Evolutionary conservation across 2,329 filamentous ascomycete species (phyloP), one percentile per base, ranked within the genome.

Genomic region (Fusarium aywerte): DNA sequence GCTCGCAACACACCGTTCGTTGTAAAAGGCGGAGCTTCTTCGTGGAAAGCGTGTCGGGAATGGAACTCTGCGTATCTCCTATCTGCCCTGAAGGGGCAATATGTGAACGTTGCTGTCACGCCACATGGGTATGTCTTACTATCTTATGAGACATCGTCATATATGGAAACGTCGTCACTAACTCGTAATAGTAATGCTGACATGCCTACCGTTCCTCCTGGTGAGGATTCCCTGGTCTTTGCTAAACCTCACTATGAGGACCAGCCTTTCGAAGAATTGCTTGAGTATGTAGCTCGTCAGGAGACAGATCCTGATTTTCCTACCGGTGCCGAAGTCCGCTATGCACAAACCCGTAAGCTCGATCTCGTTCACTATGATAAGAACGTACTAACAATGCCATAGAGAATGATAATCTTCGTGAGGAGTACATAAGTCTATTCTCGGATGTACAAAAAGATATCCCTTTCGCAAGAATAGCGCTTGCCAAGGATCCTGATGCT

Each of bases 381-480:
- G 5, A 5, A 5, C 1, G 7, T 40, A 18, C 15, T 50, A 15
- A 69, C 25, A 13, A 23, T n/a, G 1, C 13, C 15, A 5, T 58
- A 89, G 89, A 96, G 80, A 93, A 96, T 74, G 90, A 95, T 76
- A 96, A 95, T 73, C 84, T 96, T 20, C 87, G 89, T 3, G 83
- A 88, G 60, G 92, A 96, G 77, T 96, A 94, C 75, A 66, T 80
- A 1, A 71, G 81, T 1, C 83, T 96, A 4, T 88, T 89, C 73
- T 72, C 80, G 1, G 85, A 92, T 68, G 86, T 92, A 0, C 89
- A 88, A 12, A 77, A 77, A 4, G 84, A 85, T 55, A 88, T 95
- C 44, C 84, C 90, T 2, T 96, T 91, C 75, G 92, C 91, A 0
- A 85, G 89, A 27, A 88, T 92, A 62, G 91, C 91, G 0, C 85